Base-by-base conservation (phyloP, 1,139 yeast genomes). In the Zygoascus hellenicus region DNA sequence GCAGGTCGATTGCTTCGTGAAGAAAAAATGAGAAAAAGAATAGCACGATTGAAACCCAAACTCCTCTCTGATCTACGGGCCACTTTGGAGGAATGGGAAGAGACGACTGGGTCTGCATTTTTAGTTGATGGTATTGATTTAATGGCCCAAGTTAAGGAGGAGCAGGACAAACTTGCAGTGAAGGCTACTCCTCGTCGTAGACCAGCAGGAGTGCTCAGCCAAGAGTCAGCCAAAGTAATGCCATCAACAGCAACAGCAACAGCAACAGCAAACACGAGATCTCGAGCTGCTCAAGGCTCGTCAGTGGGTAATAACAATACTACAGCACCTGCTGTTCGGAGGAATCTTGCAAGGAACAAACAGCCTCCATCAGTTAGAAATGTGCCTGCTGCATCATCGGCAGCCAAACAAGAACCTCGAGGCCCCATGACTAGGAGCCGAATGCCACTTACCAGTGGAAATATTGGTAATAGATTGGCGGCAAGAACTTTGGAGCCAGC, bases 11-110 rank as follows among this genome's bases (percentile, higher is more conserved):
- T 90, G 48, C 72, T 86, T 51, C 77, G 83, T 51, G 97, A 92
- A 63, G 96, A 89, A 59, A 82, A 77, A 58, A 72, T 80, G 38
- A 71, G 97, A 46, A 83, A 83, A 57, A 75, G 76, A 48, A 71
- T 90, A 5, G 69, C 78, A 28, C 80, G 80, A 58, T 76, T 76
- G 54, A 69, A 87, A 58, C 97, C 97, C 0, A 70, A 71, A 37
- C 70, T 84, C 1, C 66, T 87, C 9, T 67, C 68, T 2, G 75
- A 71, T 2, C 66, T 90, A 45, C 78, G 76, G 52, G 48, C 56
- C 1, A 76, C 74, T 42, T 62, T 86, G 2, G 54, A 58, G 1
- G 66, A 66, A 10, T 83, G 77, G 67, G 80, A 81, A 46, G 57
- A 66, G 5, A 70, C 70, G 9, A 44, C 37, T 22, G 63, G 66